Base-by-base conservation (phyloP, 1,284 basidiomycete genomes). In the Waitea zeae region DNA sequence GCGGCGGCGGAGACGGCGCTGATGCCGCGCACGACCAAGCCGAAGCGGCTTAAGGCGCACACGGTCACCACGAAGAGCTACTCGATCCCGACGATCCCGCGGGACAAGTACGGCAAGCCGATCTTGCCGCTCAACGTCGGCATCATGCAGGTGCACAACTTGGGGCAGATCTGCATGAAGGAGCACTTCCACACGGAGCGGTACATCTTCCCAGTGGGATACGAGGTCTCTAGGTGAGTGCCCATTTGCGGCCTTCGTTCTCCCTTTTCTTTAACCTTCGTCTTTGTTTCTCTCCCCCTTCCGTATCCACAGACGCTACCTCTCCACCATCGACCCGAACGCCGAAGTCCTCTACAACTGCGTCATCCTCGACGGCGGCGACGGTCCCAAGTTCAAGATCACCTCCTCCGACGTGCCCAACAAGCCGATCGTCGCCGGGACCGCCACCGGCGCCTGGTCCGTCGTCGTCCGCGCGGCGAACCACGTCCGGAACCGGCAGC, bases 131-230 rank as follows among this genome's bases (percentile, higher is more conserved):
- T 52, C 12, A 43, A 49, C 26, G 46, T 49, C 6, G 49, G 52
- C 6, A 49, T 52, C 33, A 46, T 52, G 36, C 39, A 43, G 15
- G 38, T 84, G 14, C 58, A 72, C 38, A 68, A 49, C 38, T 58
- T 86, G 1, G 81, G 81, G 3, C 63, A 70, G 40, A 68, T 83
- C 3, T 81, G 77, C 47, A 70, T 74, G 67, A 62, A 77, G 31
- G 78, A 83, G 44, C 76, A 81, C 49, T 84, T 83, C 47, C 77
- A 81, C 49, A 82, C 81, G 0, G 80, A 84, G 49, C 59, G 82
- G 38, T 84, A 84, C 49, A 84, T 86, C 42, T 86, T 81, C 46
- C 81, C 81, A 13, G 74, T 84, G 33, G 80, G 80, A 13, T 86
- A 83, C 48, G 76, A 82, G 49, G 79, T 82, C 3, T 78, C 70